Evolutionary conservation across 2,329 filamentous ascomycete genomes (phyloP), one percentile per base, ranked within the genome.

Genomic region (Cercospora nicotianae): DNA sequence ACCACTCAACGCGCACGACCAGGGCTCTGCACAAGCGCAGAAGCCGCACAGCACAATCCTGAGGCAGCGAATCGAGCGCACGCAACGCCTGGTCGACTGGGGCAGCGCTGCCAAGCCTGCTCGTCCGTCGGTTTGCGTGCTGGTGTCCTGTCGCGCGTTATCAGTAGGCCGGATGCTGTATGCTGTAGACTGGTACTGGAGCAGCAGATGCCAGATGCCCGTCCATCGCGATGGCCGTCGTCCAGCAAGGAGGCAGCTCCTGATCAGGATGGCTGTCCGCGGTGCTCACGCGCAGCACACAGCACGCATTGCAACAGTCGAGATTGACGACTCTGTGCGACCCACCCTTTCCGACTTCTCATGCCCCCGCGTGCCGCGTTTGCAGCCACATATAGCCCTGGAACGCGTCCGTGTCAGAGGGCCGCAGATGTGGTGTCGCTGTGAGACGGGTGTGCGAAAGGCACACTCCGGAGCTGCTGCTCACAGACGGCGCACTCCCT

Each of bases 1-100:
- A 71, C 67, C 59, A 59, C 48, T 58, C 62, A 16, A 48, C 48
- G 48, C 48, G 18, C 48, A 53, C 48, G 18, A 28, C 48, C 48
- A 53, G 48, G 48, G 48, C 48, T 28, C 48, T 53, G 48, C 48
- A 28, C 48, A 6, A 28, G 18, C 48, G 18, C 48, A 53, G 48
- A 53, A 13, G 18, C 48, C 48, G 48, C 48, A 39, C 36, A 39
- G 36, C 36, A 39, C 36, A n/a, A 39, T n/a, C 36, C 36, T 39
- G 36, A 39, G 36, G 36, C 36, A 39, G 36, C 36, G 36, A 39
- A 39, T 39, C 13, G 36, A 39, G 36, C 36, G 36, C 36, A 16
- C 36, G 36, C 36, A 39, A n/a, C 36, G 36, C 36, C 36, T 39
- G 16, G 36, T n/a, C 36, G 36, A n/a, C 16, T 3, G n/a, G 36